Base-by-base conservation (phyloP, 495 filamentous ascomycete genomes). In the Stereocaulon alpinum region DNA sequence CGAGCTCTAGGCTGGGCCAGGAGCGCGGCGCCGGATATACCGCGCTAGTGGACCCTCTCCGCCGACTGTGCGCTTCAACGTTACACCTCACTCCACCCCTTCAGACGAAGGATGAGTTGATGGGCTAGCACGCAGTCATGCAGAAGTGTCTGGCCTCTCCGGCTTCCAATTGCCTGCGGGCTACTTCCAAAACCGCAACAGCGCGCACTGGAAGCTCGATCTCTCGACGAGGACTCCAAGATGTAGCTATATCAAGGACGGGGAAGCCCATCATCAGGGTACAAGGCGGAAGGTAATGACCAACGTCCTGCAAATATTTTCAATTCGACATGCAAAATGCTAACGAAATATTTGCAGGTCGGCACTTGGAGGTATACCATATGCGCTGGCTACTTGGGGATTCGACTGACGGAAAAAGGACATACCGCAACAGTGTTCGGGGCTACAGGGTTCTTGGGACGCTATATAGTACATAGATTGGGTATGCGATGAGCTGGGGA, bases 351-450 rank as follows among this genome's bases (percentile, higher is more conserved):
- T 52, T 48, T 56, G 59, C 68, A 94, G 89, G 67, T 91, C 88
- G 50, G 86, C 86, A 65, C 77, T 91, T 65, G 88, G 88, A 86
- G 88, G 87, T 92, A 85, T 70, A 56, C 57, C 54, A 55, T 60
- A 68, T 66, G 62, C 70, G 62, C 56, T 69, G 32, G 2, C 32
- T 24, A 32, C 43, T 20, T 20, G 4, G 2, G 40, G n/a, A 14
- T n/a, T 58, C 32, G 18, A 47, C 47, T 58, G 44, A 58, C 37
- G 29, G 24, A 24, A 15, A 40, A n/a, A 89, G 91, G 89, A 55
- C 89, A 97, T 73, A 96, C 91, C 60, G 91, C 87, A 40, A 99
- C 93, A 44, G 91, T 99, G 67, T 99, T 99, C 73, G 93, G 93
- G 73, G 94, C 94, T 62, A 95, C 92, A 44, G 93, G 93, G 63